Evolutionary conservation across 2,329 filamentous ascomycete genomes (phyloP).

Genomic region (Monilinia laxa): DNA sequence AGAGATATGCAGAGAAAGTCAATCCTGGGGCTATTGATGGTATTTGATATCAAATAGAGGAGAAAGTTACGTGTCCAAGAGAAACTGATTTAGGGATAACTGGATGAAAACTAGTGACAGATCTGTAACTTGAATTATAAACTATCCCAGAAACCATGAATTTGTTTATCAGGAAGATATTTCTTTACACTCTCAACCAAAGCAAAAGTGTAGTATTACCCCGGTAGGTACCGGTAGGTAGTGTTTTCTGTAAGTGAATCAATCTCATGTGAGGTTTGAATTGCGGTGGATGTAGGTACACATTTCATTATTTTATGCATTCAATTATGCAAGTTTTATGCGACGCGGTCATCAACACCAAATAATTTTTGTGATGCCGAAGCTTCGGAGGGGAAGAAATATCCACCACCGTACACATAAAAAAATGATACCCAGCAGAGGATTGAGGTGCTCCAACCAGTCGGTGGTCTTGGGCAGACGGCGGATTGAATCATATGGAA

Average conservation of each 20-base stretch:
- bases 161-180: background rate
- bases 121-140: background rate
- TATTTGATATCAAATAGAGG: background rate
- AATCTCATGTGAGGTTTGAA: too few relatives aligned
- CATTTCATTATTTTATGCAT: background rate
- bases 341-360: background rate
- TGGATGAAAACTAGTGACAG: background rate
- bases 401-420: conserved; percentile 27
- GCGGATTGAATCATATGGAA: conserved; percentile 43
- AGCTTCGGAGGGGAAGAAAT: conserved; percentile 12
- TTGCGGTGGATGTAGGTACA: too few relatives aligned
- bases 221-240: too few relatives aligned
- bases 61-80: background rate
- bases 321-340: conserved; percentile 4
- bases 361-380: conserved; percentile 33
- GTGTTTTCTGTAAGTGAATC: too few relatives aligned
- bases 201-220: too few relatives aligned
- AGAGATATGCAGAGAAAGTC: background rate
- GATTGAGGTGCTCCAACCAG: conserved; percentile 49
- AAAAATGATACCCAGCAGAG: conserved; percentile 56
- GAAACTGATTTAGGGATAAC: background rate
- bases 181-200: too few relatives aligned
- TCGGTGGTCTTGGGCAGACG: conserved; percentile 42
- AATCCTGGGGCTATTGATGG: too few relatives aligned
- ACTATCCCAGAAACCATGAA: background rate